A percentile compares a stretch with the other conserved stretches of the same genome.
Conservation (phyloP, 2,329 filamentous ascomycete species). For the Ophiocordyceps australis region DNA sequence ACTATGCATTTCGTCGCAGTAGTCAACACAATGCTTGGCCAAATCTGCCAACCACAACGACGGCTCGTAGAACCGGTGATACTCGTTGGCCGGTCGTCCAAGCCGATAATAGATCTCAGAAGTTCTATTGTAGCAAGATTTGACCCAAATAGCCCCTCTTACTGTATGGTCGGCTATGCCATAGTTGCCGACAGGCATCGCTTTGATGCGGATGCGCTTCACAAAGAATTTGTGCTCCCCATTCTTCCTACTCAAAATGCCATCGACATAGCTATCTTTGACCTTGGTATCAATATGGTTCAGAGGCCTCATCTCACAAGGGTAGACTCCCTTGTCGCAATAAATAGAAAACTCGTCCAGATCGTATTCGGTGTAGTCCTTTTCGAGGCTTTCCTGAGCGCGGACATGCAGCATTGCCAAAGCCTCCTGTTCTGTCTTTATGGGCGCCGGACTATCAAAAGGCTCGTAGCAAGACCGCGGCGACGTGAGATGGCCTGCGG, state of each 20-base stretch:
- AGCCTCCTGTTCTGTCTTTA: conserved; percentile 6
- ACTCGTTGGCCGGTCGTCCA: conserved; percentile 34
- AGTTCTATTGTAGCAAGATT: conserved; percentile 25
- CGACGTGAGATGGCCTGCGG: no score
- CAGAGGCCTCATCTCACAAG: conserved; percentile 33
- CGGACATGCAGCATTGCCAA: conserved; percentile 2
- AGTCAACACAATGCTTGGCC: conserved; percentile 56
- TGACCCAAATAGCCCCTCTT: conserved; percentile 42
- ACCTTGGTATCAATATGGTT: conserved; percentile 27
- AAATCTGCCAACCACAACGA: conserved; percentile 59
- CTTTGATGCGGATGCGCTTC: conserved; percentile 31
- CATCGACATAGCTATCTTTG: conserved; percentile 36
- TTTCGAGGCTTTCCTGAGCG: conserved; percentile 3
- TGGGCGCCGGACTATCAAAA: conserved; percentile 9
- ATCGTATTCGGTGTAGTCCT: conserved; percentile 24
- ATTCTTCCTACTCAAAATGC: conserved; percentile 31
- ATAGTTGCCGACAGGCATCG: conserved; percentile 50
- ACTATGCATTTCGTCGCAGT: conserved; percentile 21
- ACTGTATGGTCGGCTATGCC: conserved; percentile 28
- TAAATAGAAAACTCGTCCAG: conserved; percentile 43
- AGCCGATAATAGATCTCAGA: conserved; percentile 46
- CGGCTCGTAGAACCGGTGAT: conserved; percentile 38
- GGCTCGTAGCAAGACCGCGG: conserved; percentile 13
- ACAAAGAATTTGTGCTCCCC: conserved; percentile 29
- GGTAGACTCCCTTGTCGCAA: conserved; percentile 14